Base-by-base conservation (phyloP, 2,329 filamentous ascomycete genomes). In the Tothia fuscella region DNA sequence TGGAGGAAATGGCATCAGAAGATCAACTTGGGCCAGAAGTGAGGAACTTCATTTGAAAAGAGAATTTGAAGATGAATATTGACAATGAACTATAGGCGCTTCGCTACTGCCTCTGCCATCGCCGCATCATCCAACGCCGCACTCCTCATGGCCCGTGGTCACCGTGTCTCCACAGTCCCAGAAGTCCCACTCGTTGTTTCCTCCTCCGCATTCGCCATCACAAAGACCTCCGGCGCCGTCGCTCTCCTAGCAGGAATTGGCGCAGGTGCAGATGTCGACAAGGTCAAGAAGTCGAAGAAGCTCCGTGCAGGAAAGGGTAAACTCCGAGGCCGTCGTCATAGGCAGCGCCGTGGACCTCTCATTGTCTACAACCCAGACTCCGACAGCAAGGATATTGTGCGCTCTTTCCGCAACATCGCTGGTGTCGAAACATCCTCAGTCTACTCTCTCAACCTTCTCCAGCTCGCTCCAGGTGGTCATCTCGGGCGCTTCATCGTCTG, bases 1-100 rank as follows among this genome's bases (percentile, higher is more conserved):
- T 98, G 91, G 93, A 80, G 91, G 69, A 95, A 94, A 78, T 98
- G 91, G 93, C 91, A 98, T 78, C 78, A 95, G 77, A 96, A 96
- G 87, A 79, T 98, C 80, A 94, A 93, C 79, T 79, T 93, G 70
- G 83, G 83, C 70, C 91, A 98, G 80, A 94, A 91, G 85, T 87
- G 66, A 69, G 78, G 46, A 38, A 35, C 26, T 29, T 45, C 41
- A 16, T 14, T 6, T 9, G 17, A 34, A 13, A n/a, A 32, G 14
- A 9, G n/a, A n/a, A n/a, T n/a, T n/a, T n/a, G n/a, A n/a, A n/a
- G 13, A 26, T 5, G 14, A 19, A 39, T 51, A 50, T 58, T 48
- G 46, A 49, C 55, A 43, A 53, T 43, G 24, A 26, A 34, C 21
- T 6, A 14, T 53, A 87, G 82, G 77, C 91, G 91, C 61, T 98